Evolutionary conservation across 495 filamentous ascomycete species (phyloP), one percentile per base, ranked within the genome.

Genomic region (Penicillium goetzii): DNA sequence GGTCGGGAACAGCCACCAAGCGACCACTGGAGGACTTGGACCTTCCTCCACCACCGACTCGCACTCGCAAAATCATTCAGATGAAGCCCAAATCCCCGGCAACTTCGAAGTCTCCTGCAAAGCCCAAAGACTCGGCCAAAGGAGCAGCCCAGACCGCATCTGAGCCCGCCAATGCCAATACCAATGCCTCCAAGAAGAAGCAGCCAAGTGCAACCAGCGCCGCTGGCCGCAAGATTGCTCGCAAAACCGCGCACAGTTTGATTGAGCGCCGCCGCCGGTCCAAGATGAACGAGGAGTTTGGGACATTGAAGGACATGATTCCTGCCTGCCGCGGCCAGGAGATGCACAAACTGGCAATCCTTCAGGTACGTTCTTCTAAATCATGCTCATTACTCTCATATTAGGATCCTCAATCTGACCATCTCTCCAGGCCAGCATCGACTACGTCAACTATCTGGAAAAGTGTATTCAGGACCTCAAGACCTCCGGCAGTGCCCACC

Each of bases 201-300:
- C 83, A 84, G 53, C 75, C 78, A 0, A 80, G 77, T 60, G 84
- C 90, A 1, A 90, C 87, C 14, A 93, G 90, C 67, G 89, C 90
- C 0, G 90, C 93, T 0, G 92, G 92, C 5, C 85, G 91, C 40
- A 99, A 97, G 78, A 96, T 94, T 58, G 93, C 95, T 5, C 85
- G 95, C 66, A 99, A 98, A 75, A 99, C 96, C 2, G 95, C 95
- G 3, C 95, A 99, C 69, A 96, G 92, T 66, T 74, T 98, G 67
- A 99, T 99, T 70, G 95, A 99, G 78, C 85, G 95, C 17, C 79
- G 96, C 52, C 81, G 95, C 65, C 83, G 95, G 54, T 96, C 91
- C 6, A 99, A 98, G 81, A 99, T 99, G 95, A 99, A 99, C 68
- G 95, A 98, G 70, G 95, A 98, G 76, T 99, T 99, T 79, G 89